Evolutionary conservation across 805 yeast genomes (phyloP).

Genomic region (Metschnikowia lochheadii): DNA sequence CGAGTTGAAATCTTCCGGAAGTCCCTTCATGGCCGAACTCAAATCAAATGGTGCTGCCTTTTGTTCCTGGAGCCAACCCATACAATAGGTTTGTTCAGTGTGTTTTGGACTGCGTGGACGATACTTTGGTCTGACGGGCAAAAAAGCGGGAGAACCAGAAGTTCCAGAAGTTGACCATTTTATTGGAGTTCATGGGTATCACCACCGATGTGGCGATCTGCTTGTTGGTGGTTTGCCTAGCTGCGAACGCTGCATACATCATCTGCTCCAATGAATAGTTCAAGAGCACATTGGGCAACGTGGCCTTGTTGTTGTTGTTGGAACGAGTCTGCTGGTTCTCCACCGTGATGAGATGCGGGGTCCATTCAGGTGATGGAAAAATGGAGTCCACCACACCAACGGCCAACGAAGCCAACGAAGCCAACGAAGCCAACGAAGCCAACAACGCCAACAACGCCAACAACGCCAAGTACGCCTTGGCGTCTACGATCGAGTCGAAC

Average conservation of each 20-base stretch:
- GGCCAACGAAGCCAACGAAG: constrained; percentile 21
- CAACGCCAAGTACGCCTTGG: constrained; percentile 28
- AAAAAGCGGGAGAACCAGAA: constrained; percentile 36
- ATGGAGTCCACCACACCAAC: constrained; percentile 20
- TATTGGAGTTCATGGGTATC: constrained; percentile 33
- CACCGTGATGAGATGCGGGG: constrained; percentile 28
- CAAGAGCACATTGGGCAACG: constrained; percentile 37
- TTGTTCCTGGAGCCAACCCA: constrained; percentile 15
- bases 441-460: too few species aligned
- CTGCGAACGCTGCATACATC: constrained; percentile 28
- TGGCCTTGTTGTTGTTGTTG: constrained; percentile 26
- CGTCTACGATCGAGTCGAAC: constrained; percentile 18
- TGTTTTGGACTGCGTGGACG: constrained; percentile 11
- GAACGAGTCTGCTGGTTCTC: constrained; percentile 41
- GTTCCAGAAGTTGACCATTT: constrained; percentile 38
- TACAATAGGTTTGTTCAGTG: constrained; percentile 10
- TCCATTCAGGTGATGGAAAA: constrained; percentile 7
- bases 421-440: too few species aligned
- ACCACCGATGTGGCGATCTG: constrained; percentile 17
- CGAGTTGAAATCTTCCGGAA: constrained; percentile 6
- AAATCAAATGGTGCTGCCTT: constrained; percentile 11
- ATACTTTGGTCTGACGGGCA: constrained; percentile 11
- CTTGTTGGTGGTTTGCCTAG: constrained; percentile 13
- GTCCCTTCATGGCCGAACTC: background rate
- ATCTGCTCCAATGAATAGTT: constrained; percentile 37